Base-by-base conservation (phyloP, 805 yeast species). In the Yamadazyma ubonensis region DNA sequence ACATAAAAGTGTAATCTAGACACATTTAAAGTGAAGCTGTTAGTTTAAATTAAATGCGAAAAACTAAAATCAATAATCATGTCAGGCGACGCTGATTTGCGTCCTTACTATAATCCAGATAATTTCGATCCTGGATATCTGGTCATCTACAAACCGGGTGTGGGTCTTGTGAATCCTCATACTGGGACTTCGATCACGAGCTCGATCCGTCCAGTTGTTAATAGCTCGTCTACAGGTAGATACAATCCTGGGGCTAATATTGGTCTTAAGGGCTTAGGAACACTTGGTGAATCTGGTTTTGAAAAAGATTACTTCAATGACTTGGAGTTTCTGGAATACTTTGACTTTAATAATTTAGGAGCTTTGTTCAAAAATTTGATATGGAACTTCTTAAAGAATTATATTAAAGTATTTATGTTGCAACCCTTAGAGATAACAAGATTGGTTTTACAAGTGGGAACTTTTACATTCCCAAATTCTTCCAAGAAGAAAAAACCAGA, bases 371-470 rank as follows among this genome's bases (percentile, higher is more conserved):
- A 72, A 38, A 77, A 80, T 29, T 67, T 88, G 43, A 60, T 79
- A 17, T 69, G 74, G 55, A 78, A 84, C 32, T 78, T 87, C 45
- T 52, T 81, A 36, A 78, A 78, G 48, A 83, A 81, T 48, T 91
- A 93, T 64, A 59, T 79, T 39, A 80, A 79, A 44, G 78, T 82
- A 32, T 59, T 88, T 22, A 56, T 86, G 6, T 76, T 86, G 14
- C 97, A 93, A 61, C 98, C 99, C 2, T 82, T 90, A 59, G 97
- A 91, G 51, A 83, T 86, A 12, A 78, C 86, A 4, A 72, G 91
- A 40, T 70, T 87, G 48, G 68, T 90, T 19, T 63, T 89, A 41
- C 98, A 93, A 59, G 83, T 86, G 10, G 95, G 95, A 3, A 76
- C 74, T 22, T 81, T 83, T 55, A 59, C 64, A 19, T 51, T 56